These are phyloP conservation scores for Spatholobus suberectus DNA, from an alignment of 306 rosid genomes.

Conservation along the genomic window DNA sequence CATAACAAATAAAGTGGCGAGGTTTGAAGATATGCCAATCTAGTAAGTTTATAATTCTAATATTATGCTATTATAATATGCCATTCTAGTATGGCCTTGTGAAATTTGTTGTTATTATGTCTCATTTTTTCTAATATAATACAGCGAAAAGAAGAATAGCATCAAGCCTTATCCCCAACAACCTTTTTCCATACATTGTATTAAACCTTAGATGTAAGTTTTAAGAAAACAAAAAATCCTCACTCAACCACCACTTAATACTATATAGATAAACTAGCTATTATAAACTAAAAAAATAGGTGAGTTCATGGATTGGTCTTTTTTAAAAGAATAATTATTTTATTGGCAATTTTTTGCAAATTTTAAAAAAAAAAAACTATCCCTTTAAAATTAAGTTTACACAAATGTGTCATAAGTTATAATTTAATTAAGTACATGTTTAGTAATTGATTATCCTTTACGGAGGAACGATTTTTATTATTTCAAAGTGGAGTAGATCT, in stretches of 20 bases:
- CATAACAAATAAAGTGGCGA: slow-evolving; percentile 28
- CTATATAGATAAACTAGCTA: neutral
- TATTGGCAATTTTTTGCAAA: neutral
- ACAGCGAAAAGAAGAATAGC: neutral
- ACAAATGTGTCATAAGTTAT: neutral
- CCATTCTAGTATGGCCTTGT: neutral
- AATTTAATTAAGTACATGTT: neutral
- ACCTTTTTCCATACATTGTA: neutral
- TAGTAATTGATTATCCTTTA: neutral
- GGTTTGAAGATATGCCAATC: slow-evolving; percentile 21
- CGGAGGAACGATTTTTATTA: neutral
- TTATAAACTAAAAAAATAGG: neutral
- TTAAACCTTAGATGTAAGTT: neutral
- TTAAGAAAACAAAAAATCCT: neutral
- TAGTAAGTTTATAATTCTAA: neutral
- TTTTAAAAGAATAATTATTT: neutral
- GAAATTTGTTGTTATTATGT: slow-evolving; percentile 8
- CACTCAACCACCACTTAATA: neutral
- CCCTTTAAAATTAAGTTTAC: neutral
- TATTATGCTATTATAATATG: neutral
- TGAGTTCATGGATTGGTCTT: neutral
- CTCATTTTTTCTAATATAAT: neutral
- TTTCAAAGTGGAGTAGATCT: neutral
- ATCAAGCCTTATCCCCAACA: neutral
- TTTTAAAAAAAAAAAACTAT: neutral